Evolutionary conservation across 2,329 filamentous ascomycete species (phyloP), one percentile per base, ranked within the genome.

Genomic region (Arthrobotrys musiformis): DNA sequence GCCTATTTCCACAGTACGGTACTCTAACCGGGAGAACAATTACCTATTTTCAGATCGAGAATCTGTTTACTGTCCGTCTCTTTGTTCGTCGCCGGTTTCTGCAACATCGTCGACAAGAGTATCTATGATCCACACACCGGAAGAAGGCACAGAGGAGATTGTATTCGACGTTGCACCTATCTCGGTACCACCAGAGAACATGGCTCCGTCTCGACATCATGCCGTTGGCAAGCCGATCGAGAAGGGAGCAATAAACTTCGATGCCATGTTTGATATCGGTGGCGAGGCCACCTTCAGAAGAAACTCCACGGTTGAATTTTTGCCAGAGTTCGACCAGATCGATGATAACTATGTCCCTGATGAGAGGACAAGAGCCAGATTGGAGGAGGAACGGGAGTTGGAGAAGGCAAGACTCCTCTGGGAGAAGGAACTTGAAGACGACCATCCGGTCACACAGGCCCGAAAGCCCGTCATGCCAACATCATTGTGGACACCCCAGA

Each of bases 31-130:
- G 52, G 73, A 77, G 35, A 77, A 77, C 46, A 77, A 77, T 50
- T 77, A 77, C 28, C 73, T 77, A 30, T 77, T 77, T 30, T 77
- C 73, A 22, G 73, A 77, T 52, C 58, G 73, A 33, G 73, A 77
- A 77, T 77, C 73, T 6, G 73, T 77, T 7, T 77, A 77, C 37
- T 77, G 73, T 37, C 73, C 73, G 15, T 77, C 73, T 1, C 28
- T 77, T 5, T 70, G 66, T 52, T 77, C 73, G 4, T 77, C 73
- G 30, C 73, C 73, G n/a, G 66, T 50, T 4, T 77, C 73, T 68
- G 73, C 73, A 33, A 70, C 66, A 33, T 77, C 73, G 15, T 77
- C 73, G 19, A 77, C 73, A 0, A 70, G 73, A 46, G 73, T 77
- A 6, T 77, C 73, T 2, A 70, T 77, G 73, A 77, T 77, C 19